Base-by-base conservation (phyloP, 1,284 basidiomycete species). In the Inonotus obliquus region DNA sequence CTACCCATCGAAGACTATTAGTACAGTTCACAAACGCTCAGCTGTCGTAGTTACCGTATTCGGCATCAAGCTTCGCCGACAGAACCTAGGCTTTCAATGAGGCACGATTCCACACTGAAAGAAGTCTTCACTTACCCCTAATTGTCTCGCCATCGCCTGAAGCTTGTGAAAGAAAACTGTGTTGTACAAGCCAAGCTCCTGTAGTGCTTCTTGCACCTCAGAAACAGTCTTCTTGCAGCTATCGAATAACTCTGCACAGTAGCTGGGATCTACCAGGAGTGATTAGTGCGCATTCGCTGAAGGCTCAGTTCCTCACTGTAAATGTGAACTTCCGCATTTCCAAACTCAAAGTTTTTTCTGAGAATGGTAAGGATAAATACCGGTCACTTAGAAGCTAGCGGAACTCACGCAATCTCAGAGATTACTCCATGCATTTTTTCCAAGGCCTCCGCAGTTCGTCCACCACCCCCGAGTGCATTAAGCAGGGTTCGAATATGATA, bases 401-500 rank as follows among this genome's bases (percentile, higher is more conserved):
- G 23, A n/a, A 19, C 57, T 35, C 29, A 53, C 57, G n/a, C n/a
- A 9, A 52, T 10, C n/a, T 5, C 14, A 11, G 9, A 7, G 23
- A 59, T 23, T 4, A 10, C 7, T n/a, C 25, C 14, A 5, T 53
- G 25, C 57, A 59, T 59, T 10, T 10, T 17, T 25, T 59, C 38
- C 23, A 59, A 27, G 13, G 57, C 57, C 37, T 29, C 52, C 38
- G 57, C 57, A 14, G 57, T 38, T 7, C 57, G 23, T 6, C 48
- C 49, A 1, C 57, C 57, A 6, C 57, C 57, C 7, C 57, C 57
- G 10, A 59, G 49, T 14, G 48, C 13, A 52, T 29, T 52, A 5
- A 59, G 57, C 23, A n/a, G 38, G 7, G 9, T 32, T n/a, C 35
- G 17, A n/a, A 52, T 38, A 17, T 59, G 57, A 17, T 29, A 13